Evolutionary conservation across 163 green algal genomes (phyloP), one percentile per base, ranked within the genome.

Genomic region (Volvox carteri): DNA sequence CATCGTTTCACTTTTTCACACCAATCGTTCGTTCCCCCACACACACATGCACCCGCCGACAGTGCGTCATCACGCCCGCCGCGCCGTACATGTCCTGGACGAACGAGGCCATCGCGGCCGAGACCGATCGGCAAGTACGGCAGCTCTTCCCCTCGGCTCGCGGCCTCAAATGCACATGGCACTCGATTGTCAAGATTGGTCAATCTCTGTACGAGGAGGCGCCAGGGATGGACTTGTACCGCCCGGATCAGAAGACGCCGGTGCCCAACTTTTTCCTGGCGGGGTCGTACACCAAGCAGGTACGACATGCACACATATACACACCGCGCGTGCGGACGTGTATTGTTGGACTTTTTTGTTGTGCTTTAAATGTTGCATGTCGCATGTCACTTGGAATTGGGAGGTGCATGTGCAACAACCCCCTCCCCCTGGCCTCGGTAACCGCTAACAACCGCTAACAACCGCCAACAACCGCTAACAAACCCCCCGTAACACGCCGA

Each of bases 251-350:
- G 89, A 44, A 39, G 46, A 99, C 97, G 5, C 96, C 97, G 1
- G 91, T 99, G 25, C 91, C 94, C 84, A 99, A 99, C 93, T 99
- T 99, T 90, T 99, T 98, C 95, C 91, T 99, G 79, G 95, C 97
- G 0, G 97, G 97, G 48, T 96, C 88, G 48, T 99, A 99, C 94
- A 99, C 97, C 62, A 95, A 95, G 92, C 93, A 95, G 87, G 87
- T 91, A 50, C 1, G 11, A 30, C n/a, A n/a, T n/a, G n/a, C n/a
- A n/a, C n/a, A n/a, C n/a, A n/a, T n/a, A n/a, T n/a, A n/a, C n/a
- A n/a, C n/a, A n/a, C n/a, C n/a, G n/a, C n/a, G n/a, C n/a, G n/a
- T n/a, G n/a, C n/a, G n/a, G n/a, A n/a, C n/a, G n/a, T n/a, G n/a
- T n/a, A n/a, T n/a, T n/a, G n/a, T n/a, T n/a, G n/a, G n/a, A n/a